Conservation (phyloP, 1,139 yeast species). For the Scheffersomyces stambukii region DNA sequence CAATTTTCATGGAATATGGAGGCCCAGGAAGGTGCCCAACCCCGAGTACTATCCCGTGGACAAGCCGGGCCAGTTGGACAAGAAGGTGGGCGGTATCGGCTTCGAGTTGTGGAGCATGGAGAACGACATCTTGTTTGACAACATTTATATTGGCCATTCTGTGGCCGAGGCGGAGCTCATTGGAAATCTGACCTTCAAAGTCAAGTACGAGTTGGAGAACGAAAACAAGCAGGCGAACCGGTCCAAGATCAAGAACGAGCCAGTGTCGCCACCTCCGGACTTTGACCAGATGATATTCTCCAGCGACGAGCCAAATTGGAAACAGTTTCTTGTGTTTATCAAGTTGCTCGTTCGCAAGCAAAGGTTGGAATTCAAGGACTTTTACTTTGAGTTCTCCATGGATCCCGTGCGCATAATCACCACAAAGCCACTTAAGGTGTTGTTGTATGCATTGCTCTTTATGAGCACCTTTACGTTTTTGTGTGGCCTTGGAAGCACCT, state of each 20-base stretch:
- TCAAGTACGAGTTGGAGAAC: conserved; percentile 57
- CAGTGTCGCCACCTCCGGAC: conserved; percentile 37
- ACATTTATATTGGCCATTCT: conserved; percentile 81
- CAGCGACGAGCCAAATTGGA: conserved; percentile 15
- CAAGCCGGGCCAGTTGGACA: conserved; percentile 58
- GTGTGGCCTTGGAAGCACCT: conserved; percentile 38
- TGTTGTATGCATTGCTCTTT: conserved; percentile 41
- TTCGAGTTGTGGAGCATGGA: conserved; percentile 92
- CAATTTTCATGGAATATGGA: conserved; percentile 74
- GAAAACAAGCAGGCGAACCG: conserved; percentile 33
- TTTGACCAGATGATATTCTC: conserved; percentile 35
- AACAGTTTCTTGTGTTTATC: conserved; percentile 20
- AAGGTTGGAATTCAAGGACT: conserved; percentile 23
- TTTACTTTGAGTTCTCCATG: conserved; percentile 30
- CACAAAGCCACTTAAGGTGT: conserved; percentile 46
- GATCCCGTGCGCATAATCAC: conserved; percentile 42
- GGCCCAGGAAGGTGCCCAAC: conserved; percentile 61
- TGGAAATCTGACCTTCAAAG: conserved; percentile 71
- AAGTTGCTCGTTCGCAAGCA: conserved; percentile 18
- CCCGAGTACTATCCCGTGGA: conserved; percentile 63
- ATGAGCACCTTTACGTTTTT: conserved; percentile 34
- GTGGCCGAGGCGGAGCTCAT: conserved; percentile 75
- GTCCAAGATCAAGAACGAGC: conserved; percentile 35
- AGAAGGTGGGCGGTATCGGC: conserved; percentile 76
- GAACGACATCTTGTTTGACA: conserved; percentile 68